phyloP scores from a whole-genome alignment of 257 asterid genomes.

The Knoxia roxburghii region DNA sequence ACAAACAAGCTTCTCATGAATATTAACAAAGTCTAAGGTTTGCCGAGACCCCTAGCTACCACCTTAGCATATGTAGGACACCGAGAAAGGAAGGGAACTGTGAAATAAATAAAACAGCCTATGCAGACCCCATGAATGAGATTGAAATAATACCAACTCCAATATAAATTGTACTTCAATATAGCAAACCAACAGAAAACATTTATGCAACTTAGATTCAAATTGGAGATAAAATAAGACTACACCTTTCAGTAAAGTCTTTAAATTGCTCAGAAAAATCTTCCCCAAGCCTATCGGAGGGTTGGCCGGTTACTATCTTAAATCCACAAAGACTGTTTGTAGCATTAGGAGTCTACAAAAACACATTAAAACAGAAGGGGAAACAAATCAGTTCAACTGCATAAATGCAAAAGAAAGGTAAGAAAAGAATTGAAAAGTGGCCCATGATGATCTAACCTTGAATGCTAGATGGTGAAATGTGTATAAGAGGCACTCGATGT shows the following conservation, averaged over 20 bases:
- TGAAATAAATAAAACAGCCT: background rate
- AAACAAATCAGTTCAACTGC: background rate
- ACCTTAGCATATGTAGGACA: background rate
- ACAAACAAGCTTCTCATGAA: background rate
- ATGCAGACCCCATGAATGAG: background rate
- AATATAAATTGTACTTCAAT: background rate
- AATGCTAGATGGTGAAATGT: slow-evolving; percentile 82
- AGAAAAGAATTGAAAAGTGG: slow-evolving; percentile 1
- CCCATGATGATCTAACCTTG: slow-evolving; percentile 50
- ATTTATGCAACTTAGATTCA: background rate
- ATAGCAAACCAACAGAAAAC: background rate
- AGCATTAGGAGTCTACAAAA: slow-evolving; percentile 74
- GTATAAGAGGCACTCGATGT: slow-evolving; percentile 70
- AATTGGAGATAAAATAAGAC: slow-evolving; percentile 1
- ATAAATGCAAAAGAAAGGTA: background rate
- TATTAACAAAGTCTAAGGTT: background rate
- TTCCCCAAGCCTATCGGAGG: slow-evolving; percentile 98
- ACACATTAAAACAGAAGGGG: slow-evolving; percentile 8
- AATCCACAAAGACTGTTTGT: slow-evolving; percentile 92
- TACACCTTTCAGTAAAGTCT: slow-evolving; percentile 81
- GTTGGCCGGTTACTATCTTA: slow-evolving; percentile 93
- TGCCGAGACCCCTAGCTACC: background rate
- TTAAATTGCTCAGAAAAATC: slow-evolving; percentile 77
- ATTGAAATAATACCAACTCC: background rate
- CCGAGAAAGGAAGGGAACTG: background rate